Base-by-base conservation (phyloP, 1,284 basidiomycete species). In the Ustilago vetiveriae region DNA sequence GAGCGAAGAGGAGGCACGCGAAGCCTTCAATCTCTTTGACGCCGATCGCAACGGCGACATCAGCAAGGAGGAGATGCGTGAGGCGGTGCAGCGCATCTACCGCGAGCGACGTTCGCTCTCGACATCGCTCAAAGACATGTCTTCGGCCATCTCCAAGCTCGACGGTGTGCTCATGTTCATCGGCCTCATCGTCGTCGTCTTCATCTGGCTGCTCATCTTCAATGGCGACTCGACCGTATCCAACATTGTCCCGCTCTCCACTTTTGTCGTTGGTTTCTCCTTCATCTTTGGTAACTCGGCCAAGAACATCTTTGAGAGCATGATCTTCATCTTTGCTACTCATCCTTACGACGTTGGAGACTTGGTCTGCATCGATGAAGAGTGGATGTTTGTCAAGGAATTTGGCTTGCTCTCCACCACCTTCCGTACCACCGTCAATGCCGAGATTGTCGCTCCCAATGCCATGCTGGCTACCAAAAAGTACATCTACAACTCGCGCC, bases 41-140 rank as follows among this genome's bases (percentile, higher is more conserved):
- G 90, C 90, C 76, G 91, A 92, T 78, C 88, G 86, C 14, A 92
- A 92, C 74, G 91, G 90, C 9, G 90, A 92, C 74, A 90, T 92
- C 54, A 86, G 85, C 16, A 91, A 88, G 80, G 85, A 84, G 29
- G 91, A 92, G 83, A 92, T 92, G 90, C 87, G 91, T 38, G 89
- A 91, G 76, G 90, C 89, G 1, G 91, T 92, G 3, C 89, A 91
- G 73, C 84, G 90, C 27, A 92, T 92, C 47, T 92, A 92, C 77
- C 85, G 87, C 47, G 91, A 92, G 81, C 86, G 90, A 19, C 90
- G 90, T 74, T 85, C 89, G 3, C 83, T 92, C 30, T 87, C 87
- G 2, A 86, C 89, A 16, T 88, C 73, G 86, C 13, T 90, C 91
- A 16, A 78, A 65, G 79, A 80, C 48, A 78, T 76, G 74, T 71